phyloP scores from a whole-genome alignment of 2,329 filamentous ascomycete species.

The Cladorrhinum sp. region DNA sequence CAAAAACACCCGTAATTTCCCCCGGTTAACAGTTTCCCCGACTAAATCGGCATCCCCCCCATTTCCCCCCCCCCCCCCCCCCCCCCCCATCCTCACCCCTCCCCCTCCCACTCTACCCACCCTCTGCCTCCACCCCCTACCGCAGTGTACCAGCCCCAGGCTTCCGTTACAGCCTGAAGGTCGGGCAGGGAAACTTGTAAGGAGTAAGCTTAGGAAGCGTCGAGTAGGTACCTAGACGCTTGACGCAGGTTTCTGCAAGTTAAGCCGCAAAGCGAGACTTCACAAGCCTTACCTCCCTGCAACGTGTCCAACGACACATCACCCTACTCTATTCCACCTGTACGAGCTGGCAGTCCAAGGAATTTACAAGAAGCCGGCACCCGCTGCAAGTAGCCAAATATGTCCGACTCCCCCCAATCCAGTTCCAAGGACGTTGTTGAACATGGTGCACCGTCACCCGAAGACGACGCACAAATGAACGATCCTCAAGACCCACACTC shows the following conservation, averaged over 20 bases:
- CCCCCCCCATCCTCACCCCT: constrained; percentile 19
- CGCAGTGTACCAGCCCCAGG: constrained; percentile 27
- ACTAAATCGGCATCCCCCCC: no score
- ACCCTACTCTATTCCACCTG: constrained; percentile 52
- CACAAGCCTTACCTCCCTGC: constrained; percentile 54
- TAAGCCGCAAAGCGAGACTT: constrained; percentile 44
- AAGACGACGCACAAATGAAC: constrained; percentile 94
- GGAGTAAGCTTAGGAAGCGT: constrained; percentile 29
- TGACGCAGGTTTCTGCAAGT: constrained; percentile 55
- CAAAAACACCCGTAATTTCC: no score
- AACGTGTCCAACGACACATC: constrained; percentile 64
- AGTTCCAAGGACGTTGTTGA: constrained; percentile 95
- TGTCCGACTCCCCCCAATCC: constrained; percentile 84
- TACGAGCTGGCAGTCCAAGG: constrained; percentile 55
- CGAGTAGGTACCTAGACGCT: constrained; percentile 36
- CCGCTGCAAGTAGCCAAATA: constrained; percentile 75
- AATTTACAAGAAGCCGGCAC: constrained; percentile 60
- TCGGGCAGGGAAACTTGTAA: constrained; percentile 38
- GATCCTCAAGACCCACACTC: constrained; percentile 75
- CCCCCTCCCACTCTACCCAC: constrained; percentile 13
- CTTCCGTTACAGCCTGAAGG: constrained; percentile 48
- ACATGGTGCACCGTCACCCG: constrained; percentile 86
- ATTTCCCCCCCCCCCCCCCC: no score
- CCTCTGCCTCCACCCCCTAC: constrained; percentile 15
- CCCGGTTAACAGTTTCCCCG: no score